Evolutionary conservation across 2,329 filamentous ascomycete species (phyloP), one percentile per base, ranked within the genome.

Genomic region (Apiospora malaysiana): DNA sequence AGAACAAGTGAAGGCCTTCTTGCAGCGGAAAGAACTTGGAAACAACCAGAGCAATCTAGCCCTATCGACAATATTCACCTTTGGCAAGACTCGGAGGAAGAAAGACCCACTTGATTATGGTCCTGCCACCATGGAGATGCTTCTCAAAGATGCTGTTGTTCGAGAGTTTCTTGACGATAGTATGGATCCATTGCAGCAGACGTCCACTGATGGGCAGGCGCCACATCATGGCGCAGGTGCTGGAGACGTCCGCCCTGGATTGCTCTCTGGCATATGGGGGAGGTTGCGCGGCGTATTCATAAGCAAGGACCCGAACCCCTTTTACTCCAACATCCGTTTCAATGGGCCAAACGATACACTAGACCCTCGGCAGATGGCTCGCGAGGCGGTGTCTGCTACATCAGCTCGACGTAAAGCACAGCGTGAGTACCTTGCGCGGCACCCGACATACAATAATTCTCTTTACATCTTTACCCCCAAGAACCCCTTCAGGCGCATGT

Each of bases 131-230:
- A 93, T 97, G 79, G 96, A 98, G 79, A 97, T 98, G 94, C 87
- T 99, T 67, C 87, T 98, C 65, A 98, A 98, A 79, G 95, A 98
- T 81, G 94, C 94, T 1, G 94, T 99, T 37, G 95, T 99, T 8
- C 92, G 91, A 68, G 96, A 98, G 77, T 99, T 99, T 73, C 88
- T 99, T 5, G 94, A 98, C 76, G 94, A 97, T 74, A 85, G 87
- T 73, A 83, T 87, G 43, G 84, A 86, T 66, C 79, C 82, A 4
- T 77, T 83, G 21, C 82, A 85, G 42, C 77, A 80, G 70, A 82
- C 82, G 71, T 76, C 78, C 65, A 73, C 77, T n/a, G 82, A 79
- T 69, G 81, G 78, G 25, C 80, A 81, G 40, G 78, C 79, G 7
- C 72, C 81, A 72, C 80, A 74, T 77, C 81, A 72, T 74, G 80